Evolutionary conservation across 768 basidiomycete species (phyloP), one percentile per base, ranked within the genome.

Genomic region (Tulasnella sp.): DNA sequence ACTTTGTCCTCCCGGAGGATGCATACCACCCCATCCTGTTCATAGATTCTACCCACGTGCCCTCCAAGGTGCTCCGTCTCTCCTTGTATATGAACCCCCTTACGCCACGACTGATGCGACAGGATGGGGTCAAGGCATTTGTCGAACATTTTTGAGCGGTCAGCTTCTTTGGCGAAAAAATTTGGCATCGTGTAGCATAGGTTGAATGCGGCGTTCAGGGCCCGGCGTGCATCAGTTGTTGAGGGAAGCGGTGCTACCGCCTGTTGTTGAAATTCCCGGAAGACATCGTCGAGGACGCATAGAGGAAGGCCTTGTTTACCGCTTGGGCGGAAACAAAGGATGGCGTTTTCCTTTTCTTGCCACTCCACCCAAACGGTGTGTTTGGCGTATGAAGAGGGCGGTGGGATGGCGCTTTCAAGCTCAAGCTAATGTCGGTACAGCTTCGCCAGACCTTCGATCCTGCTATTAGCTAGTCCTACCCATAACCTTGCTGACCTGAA

Each of bases 271-370:
- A 78, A 78, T 20, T 72, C 24, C 14, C 69, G 12, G 60, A 78
- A 78, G 77, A 78, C 77, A 37, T 78, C 20, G 58, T 42, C 22
- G n/a, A 78, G 40, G 50, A 69, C 41, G 37, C 22, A 78, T 8
- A 78, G 46, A 16, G 77, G 77, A 54, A 78, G 77, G 46, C 77
- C 77, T 31, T 22, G 77, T 69, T 72, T 6, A 34, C 28, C 28
- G 24, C 14, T 34, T 41, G 77, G 54, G 31, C 77, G 54, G 41
- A 69, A 54, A 41, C 77, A 78, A 3, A 78, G 77, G 60, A 78
- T 78, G 18, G 69, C 54, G 37, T 3, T 41, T 8, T 28, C 20
- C 58, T 60, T 60, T 60, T 42, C 24, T 64, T 42, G 54, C 50
- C 64, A 72, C 6, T 78, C 40, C 58, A 34, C 58, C 77, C 54